Evolutionary conservation across 352 stramenopile species (phyloP), one percentile per base, ranked within the genome.

Genomic region (Pythium rhizo-oryzae): DNA sequence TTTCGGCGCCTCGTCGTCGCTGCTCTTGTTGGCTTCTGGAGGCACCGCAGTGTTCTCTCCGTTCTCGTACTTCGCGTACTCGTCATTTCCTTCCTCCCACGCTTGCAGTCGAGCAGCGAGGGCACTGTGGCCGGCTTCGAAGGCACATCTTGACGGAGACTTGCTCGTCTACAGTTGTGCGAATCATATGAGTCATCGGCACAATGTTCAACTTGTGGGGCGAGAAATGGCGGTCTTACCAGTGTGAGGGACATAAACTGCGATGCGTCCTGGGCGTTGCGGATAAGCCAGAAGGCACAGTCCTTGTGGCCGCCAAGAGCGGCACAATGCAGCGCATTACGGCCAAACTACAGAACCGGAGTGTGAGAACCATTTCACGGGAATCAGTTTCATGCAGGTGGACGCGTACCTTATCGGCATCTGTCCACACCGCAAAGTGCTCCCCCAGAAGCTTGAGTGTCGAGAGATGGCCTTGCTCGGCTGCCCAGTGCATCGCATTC

Each of bases 31-130:
- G 11, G 72, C 71, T 39, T 92, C 82, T 6, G 33, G 19, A 0
- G 53, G 35, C 16, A 16, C 1, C 2, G 41, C 37, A 25, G 35
- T 18, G 12, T 16, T 46, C 9, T 72, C 66, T 9, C 55, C 51
- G n/a, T 56, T 69, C 21, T 93, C 87, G 51, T 87, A 80, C 46
- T 80, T 90, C 1, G 85, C 88, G 61, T 93, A 96, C 61, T 96
- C 87, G n/a, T 91, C 83, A n/a, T 94, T 94, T 28, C 84, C 87
- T 80, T 94, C 85, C 74, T 96, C 87, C 87, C 87, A 96, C 6
- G 84, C 82, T 71, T 89, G 68, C 46, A 96, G 67, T 62, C 84
- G 85, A 53, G 87, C 87, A 7, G 88, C 88, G 3, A 96, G 77
- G 18, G 83, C 79, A 44, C 82, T 94, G 51, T 96, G 86, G 4